Evolutionary conservation across 805 yeast genomes (phyloP).

Genomic region (Pichia deserticola): DNA sequence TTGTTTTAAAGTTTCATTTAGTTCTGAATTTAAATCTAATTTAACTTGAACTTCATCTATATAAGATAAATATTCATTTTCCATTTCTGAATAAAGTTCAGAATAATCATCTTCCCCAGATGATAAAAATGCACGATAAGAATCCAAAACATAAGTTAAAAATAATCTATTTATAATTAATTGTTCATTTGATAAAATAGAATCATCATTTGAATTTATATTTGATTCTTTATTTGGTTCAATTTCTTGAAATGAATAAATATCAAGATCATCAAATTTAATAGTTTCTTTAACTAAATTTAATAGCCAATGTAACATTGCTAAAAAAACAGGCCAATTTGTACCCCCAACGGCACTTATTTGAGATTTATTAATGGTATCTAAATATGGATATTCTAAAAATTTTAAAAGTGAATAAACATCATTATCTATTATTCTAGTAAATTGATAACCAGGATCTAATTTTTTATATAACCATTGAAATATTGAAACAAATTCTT

Average conservation of each 20-base stretch:
- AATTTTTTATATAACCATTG: constrained; percentile 70
- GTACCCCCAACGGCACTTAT: constrained; percentile 88
- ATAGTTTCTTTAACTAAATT: constrained; percentile 41
- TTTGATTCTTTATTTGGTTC: constrained; percentile 20
- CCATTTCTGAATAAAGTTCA: constrained; percentile 47
- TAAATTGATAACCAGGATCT: constrained; percentile 72
- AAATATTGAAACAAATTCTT: constrained; percentile 71
- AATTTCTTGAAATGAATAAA: constrained; percentile 18
- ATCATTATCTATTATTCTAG: constrained; percentile 65
- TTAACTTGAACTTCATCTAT: constrained; percentile 43
- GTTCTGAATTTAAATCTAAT: constrained; percentile 33
- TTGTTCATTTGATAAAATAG: constrained; percentile 21
- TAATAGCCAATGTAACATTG: constrained; percentile 77
- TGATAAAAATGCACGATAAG: constrained; percentile 57
- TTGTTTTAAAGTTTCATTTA: constrained; percentile 33
- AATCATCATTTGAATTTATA: constrained; percentile 12
- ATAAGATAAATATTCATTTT: constrained; percentile 45
- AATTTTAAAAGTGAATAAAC: constrained; percentile 59
- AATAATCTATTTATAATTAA: constrained; percentile 24
- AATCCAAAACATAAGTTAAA: constrained; percentile 48
- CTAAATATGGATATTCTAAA: constrained; percentile 73
- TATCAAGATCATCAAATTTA: constrained; percentile 29
- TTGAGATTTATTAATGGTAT: constrained; percentile 73
- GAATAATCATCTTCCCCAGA: constrained; percentile 57
- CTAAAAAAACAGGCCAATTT: constrained; percentile 77